These are phyloP conservation scores for Exophiala spinifera DNA, from an alignment of 2,329 filamentous ascomycete species.

Conservation along the genomic window DNA sequence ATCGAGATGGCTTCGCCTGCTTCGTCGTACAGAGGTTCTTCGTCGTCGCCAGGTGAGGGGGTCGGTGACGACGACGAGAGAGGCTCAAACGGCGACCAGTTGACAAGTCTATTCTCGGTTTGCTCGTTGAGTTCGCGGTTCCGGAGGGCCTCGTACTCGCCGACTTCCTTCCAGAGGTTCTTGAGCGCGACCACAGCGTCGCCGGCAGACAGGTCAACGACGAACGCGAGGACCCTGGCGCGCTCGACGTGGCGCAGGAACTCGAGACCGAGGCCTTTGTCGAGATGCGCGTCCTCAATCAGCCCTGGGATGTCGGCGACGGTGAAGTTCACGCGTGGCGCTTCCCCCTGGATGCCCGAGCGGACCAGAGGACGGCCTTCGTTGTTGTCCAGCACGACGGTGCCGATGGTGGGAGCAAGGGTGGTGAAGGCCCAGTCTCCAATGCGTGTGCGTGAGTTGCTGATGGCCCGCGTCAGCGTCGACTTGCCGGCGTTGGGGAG, in stretches of 20 bases:
- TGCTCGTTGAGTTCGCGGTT: conserved; percentile 67
- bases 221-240: conserved; percentile 87
- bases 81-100: conserved; percentile 41
- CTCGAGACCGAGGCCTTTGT: conserved; percentile 83
- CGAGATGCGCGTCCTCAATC: conserved; percentile 86
- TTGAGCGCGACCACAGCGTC: conserved; percentile 77
- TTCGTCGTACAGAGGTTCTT: conserved; percentile 12
- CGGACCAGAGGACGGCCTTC: conserved; percentile 65
- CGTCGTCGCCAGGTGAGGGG: background rate
- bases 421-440: conserved; percentile 98
- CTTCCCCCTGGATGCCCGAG: conserved; percentile 44
- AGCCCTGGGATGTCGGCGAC: conserved; percentile 95
- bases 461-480: conserved; percentile 82
- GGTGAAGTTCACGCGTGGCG: conserved; percentile 74
- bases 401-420: conserved; percentile 90
- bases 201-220: conserved; percentile 77
- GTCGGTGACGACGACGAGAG: background rate
- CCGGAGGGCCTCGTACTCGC: conserved; percentile 78
- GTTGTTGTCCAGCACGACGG: conserved; percentile 86
- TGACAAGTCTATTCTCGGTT: conserved; percentile 58
- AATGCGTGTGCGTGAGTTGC: conserved; percentile 81
- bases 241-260: conserved; percentile 94
- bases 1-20: conserved; percentile 23
- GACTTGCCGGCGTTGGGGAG: conserved; percentile 96
- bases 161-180: conserved; percentile 85